These are phyloP conservation scores for Beauveria sp. DNA, from an alignment of 2,329 filamentous ascomycete genomes.

Conservation along the genomic window DNA sequence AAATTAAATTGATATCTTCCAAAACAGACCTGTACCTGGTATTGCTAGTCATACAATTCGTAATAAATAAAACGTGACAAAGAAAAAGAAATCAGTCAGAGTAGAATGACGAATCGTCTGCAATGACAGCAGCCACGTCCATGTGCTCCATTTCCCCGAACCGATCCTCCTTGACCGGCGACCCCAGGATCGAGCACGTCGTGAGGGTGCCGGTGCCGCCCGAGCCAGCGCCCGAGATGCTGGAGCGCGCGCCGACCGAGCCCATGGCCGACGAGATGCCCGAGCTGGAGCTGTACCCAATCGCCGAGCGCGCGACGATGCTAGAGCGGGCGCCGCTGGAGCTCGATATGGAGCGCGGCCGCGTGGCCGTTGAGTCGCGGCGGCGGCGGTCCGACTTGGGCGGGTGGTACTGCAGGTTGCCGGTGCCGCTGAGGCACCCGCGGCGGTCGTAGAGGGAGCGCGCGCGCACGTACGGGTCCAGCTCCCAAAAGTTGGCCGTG, in stretches of 20 bases:
- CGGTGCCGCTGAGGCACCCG: constrained; percentile 58
- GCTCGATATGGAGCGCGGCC: background rate
- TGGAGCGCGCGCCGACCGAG: background rate
- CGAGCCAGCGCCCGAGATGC: background rate
- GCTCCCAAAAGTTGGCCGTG: constrained; percentile 68
- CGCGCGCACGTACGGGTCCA: constrained; percentile 76
- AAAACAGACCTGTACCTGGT: constrained; percentile 6
- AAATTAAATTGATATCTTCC: background rate
- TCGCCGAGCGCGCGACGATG: constrained; percentile 1
- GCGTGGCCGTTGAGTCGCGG: background rate
- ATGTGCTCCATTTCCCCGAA: constrained; percentile 4
- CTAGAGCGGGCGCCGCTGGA: constrained; percentile 5
- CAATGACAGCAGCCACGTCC: background rate
- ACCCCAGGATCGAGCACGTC: constrained; percentile 8
- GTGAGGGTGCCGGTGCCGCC: background rate
- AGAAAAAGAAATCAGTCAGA: constrained; percentile 2
- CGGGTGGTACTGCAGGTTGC: constrained; percentile 61
- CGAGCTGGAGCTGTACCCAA: constrained; percentile 15
- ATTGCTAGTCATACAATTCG: constrained; percentile 8
- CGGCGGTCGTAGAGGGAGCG: constrained; percentile 68
- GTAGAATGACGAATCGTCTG: constrained; percentile 8
- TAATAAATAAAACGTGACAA: constrained; percentile 2
- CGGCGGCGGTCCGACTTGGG: constrained; percentile 14
- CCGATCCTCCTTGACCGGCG: constrained; percentile 10
- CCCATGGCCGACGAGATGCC: constrained; percentile 25